These are phyloP conservation scores for Phytophthora capsici DNA, from an alignment of 352 stramenopile species.

Conservation along the genomic window DNA sequence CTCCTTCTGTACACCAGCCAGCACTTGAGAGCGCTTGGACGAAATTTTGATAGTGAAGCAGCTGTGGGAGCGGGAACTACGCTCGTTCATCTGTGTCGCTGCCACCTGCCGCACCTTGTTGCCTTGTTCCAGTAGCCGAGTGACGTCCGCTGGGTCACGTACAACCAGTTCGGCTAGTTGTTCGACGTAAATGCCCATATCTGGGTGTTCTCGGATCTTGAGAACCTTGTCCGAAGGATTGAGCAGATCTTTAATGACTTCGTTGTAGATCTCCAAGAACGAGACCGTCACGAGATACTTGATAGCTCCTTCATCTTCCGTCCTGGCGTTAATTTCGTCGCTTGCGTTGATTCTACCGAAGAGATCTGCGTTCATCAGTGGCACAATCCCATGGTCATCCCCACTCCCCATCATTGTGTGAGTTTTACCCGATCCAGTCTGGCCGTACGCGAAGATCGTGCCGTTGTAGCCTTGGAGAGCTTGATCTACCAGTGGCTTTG, in stretches of 20 bases:
- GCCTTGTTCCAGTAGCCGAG: conserved; percentile 87
- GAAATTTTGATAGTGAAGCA: conserved; percentile 93
- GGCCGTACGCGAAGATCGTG: conserved; percentile 81
- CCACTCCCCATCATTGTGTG: conserved; percentile 88
- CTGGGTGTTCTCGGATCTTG: conserved; percentile 92
- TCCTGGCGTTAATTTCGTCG: conserved; percentile 23
- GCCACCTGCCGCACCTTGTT: conserved; percentile 90
- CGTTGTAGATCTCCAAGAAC: conserved; percentile 97
- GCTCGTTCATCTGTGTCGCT: conserved; percentile 93
- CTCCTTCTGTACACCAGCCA: conserved; percentile 64
- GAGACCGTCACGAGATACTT: conserved; percentile 92
- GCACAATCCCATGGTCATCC: conserved; percentile 86
- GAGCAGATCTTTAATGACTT: conserved; percentile 94
- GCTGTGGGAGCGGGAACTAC: conserved; percentile 87
- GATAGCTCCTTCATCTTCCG: conserved; percentile 35
- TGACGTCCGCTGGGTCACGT: conserved; percentile 76
- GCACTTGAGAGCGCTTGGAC: conserved; percentile 76
- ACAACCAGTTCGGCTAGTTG: conserved; percentile 90
- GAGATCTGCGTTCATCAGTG: conserved; percentile 88
- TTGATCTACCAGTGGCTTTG: conserved; percentile 76
- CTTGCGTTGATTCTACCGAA: conserved; percentile 65
- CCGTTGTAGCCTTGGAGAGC: conserved; percentile 83
- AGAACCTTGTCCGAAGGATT: conserved; percentile 92
- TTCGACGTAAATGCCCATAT: conserved; percentile 95
- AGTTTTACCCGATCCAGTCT: conserved; percentile 86